Evolutionary conservation across 148 eudicot species (phyloP).

Genomic region (Chenopodium suecicum): DNA sequence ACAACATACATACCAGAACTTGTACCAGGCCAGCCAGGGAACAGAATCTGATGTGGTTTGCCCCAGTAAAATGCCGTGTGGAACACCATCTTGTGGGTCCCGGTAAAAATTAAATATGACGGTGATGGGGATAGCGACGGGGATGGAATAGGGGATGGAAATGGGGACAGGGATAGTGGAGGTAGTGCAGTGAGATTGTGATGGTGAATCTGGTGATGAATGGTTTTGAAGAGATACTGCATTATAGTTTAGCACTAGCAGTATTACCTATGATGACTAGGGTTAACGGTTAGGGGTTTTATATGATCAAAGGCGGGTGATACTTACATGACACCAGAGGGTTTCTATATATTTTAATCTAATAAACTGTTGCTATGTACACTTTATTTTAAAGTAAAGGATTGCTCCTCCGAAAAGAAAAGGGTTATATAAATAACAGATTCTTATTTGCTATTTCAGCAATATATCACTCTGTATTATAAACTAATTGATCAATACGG

Average conservation of each 20-base stretch:
- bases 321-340: background rate
- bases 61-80: conserved; percentile 74
- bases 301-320: background rate
- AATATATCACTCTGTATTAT: background rate
- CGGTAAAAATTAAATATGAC: conserved; percentile 6
- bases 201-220: conserved; percentile 23
- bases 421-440: background rate
- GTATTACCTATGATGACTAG: background rate
- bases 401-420: background rate
- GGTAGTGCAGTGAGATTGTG: background rate
- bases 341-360: background rate
- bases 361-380: background rate
- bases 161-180: background rate
- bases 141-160: background rate
- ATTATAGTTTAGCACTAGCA: background rate
- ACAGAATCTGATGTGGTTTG: conserved; percentile 47
- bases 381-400: background rate
- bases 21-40: conserved; percentile 71
- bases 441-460: background rate
- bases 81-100: conserved; percentile 17
- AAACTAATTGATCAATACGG: background rate
- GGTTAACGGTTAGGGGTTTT: background rate
- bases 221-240: conserved; percentile 6
- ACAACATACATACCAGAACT: conserved; percentile 61
- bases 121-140: conserved; percentile 15